Base-by-base conservation (phyloP, 1,139 yeast genomes). In the Candida frijolesensis region DNA sequence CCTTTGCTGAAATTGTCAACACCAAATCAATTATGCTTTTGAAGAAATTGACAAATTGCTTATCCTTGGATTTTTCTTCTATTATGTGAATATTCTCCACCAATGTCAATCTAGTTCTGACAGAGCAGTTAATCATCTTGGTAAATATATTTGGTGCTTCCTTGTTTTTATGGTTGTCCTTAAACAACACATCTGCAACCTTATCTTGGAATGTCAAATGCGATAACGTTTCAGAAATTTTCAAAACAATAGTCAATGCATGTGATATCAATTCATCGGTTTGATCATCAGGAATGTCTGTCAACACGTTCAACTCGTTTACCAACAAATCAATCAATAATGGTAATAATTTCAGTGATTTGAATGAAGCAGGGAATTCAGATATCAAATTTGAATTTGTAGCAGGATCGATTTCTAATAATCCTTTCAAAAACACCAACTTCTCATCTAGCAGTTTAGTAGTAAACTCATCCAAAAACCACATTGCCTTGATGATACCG, bases 401-500 rank as follows among this genome's bases (percentile, higher is more conserved):
- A 10, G 25, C 35, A 8, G 44, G 50, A 41, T 62, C 64, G 1
- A 46, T 42, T 38, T 68, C 68, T 12, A 80, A 70, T 48, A 92
- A 72, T 0, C 92, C 92, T 51, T 79, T 76, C 60, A 92, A 73
- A 63, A 90, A 91, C 0, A 84, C 75, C 37, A 80, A 67, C 60
- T 87, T 87, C 53, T 92, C 97, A 12, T 80, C 79, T 2, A 76
- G 71, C 1, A 85, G 70, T 57, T 89, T 87, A 1, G 96, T 89
- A 8, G 92, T 82, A 56, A 89, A 85, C 53, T 89, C 96, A 63
- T 92, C 98, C 46, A 94, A 68, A 60, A 88, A 87, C 67, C 87
- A 83, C 75, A 94, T 79, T 2, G 96, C 87, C 62, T 89, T 87
- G 49, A 94, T 84, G 48, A 92, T 71, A 49, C 94, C 89, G 54